These are phyloP conservation scores for Metschnikowia vanudenii DNA, from an alignment of 805 yeast species.

Conservation along the genomic window DNA sequence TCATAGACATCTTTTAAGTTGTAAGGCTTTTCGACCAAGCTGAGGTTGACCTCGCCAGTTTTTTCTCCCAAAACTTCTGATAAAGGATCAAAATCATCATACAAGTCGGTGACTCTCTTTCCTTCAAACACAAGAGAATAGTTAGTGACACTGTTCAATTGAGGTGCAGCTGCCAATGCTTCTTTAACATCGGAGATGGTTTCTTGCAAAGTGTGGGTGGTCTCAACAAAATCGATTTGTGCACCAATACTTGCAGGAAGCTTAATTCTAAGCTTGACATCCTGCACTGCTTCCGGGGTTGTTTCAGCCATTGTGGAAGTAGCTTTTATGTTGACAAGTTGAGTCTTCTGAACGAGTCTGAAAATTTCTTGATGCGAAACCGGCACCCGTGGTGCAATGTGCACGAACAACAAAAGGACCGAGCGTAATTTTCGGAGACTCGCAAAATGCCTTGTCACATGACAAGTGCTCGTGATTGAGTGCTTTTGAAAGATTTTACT, in stretches of 20 bases:
- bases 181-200: conserved; percentile 56
- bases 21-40: conserved; percentile 55
- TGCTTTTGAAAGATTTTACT: background rate
- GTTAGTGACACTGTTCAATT: conserved; percentile 59
- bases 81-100: conserved; percentile 31
- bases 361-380: conserved; percentile 12
- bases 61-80: conserved; percentile 23
- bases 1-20: conserved; percentile 57
- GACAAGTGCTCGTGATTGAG: no score
- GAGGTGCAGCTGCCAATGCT: conserved; percentile 55
- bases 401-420: conserved; percentile 3
- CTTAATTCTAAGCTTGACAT: conserved; percentile 24
- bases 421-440: background rate
- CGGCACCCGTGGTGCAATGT: conserved; percentile 5
- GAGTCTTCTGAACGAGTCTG: background rate
- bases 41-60: conserved; percentile 36
- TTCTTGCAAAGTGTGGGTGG: conserved; percentile 41
- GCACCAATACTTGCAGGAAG: conserved; percentile 21
- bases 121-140: conserved; percentile 47
- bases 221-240: conserved; percentile 22
- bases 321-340: background rate
- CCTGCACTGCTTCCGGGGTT: conserved; percentile 19
- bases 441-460: no score
- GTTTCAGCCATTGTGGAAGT: conserved; percentile 17
- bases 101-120: conserved; percentile 27